Evolutionary conservation across 2,329 filamentous ascomycete genomes (phyloP).

Genomic region (Nannizziopsis barbatae): DNA sequence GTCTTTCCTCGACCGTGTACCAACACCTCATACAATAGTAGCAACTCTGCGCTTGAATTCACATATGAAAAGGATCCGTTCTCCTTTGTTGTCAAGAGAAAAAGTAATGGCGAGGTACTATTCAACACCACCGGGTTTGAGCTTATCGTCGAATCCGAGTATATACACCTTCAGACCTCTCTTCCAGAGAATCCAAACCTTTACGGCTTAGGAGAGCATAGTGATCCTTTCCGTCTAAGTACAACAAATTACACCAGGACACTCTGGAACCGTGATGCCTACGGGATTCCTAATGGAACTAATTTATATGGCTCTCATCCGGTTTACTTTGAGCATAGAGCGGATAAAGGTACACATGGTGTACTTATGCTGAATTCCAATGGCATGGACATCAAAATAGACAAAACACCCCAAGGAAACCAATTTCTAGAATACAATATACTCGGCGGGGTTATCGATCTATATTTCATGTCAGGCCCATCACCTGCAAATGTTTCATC

Average conservation of each 20-base stretch:
- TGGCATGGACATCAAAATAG: conserved; percentile 60
- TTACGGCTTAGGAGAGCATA: conserved; percentile 64
- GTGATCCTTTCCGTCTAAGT: conserved; percentile 53
- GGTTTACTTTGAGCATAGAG: conserved; percentile 56
- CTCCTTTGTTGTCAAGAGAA: conserved; percentile 45
- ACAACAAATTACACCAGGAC: conserved; percentile 55
- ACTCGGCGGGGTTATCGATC: conserved; percentile 60
- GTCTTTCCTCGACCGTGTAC: conserved; percentile 49
- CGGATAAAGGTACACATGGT: conserved; percentile 43
- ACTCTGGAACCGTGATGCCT: conserved; percentile 54
- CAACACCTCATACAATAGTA: conserved; percentile 21
- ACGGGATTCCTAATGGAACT: conserved; percentile 43
- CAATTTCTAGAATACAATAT: conserved; percentile 66
- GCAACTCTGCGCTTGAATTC: conserved; percentile 42
- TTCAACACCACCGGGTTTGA: conserved; percentile 54
- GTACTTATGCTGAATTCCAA: conserved; percentile 57
- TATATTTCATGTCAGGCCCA: conserved; percentile 50
- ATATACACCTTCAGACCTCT: conserved; percentile 56
- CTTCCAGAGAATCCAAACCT: conserved; percentile 55
- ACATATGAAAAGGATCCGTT: conserved; percentile 45
- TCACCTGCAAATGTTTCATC: conserved; percentile 42
- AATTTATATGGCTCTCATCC: conserved; percentile 61
- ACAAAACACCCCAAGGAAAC: conserved; percentile 42
- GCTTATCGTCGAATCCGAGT: conserved; percentile 62
- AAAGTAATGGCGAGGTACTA: conserved; percentile 25